Evolutionary conservation across 768 basidiomycete species (phyloP), one percentile per base, ranked within the genome.

Genomic region (Kwoniella mangroviensis): DNA sequence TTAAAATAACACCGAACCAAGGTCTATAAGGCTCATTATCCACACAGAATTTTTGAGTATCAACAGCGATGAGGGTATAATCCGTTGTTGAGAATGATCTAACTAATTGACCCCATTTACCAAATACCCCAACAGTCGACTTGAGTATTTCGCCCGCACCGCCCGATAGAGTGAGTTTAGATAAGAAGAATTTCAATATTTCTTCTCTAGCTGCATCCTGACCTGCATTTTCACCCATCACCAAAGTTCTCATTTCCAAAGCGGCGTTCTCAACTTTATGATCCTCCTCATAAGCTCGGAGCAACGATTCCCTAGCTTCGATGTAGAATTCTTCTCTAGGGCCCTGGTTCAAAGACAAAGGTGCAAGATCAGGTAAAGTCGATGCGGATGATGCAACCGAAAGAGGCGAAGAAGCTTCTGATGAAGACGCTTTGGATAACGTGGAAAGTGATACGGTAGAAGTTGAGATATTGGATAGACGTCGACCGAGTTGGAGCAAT

Each of bases 171-270:
- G 85, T 85, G 56, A 94, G 90, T 69, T 87, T 87, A 69, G 89
- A 88, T 65, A 96, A 89, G 68, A 98, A 86, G 49, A 89, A 91
- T n/a, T 87, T 87, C 45, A 98, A 86, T n/a, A 98, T 92, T 17
- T 91, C 91, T 82, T 94, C 91, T 62, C 92, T 87, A 17, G 97
- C 94, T 61, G 89, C 86, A n/a, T 87, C 87, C 21, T 97, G 86
- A 12, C 92, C 88, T 28, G 98, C 96, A 77, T 98, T 98, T 77
- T 91, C 92, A 43, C 94, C 93, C 93, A 98, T 96, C 59, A 95
- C 91, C 55, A 99, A 87, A 54, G 96, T 97, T 85, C 96, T 94
- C 69, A 98, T 87, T 81, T 98, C 96, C 71, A 98, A 91, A 0
- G 92, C 87, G 1, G 94, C 94, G 82, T 97, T 94, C 75, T 96